These are phyloP conservation scores for Ceratobasidium sp. DNA, from an alignment of 1,284 basidiomycete genomes.

Conservation along the genomic window DNA sequence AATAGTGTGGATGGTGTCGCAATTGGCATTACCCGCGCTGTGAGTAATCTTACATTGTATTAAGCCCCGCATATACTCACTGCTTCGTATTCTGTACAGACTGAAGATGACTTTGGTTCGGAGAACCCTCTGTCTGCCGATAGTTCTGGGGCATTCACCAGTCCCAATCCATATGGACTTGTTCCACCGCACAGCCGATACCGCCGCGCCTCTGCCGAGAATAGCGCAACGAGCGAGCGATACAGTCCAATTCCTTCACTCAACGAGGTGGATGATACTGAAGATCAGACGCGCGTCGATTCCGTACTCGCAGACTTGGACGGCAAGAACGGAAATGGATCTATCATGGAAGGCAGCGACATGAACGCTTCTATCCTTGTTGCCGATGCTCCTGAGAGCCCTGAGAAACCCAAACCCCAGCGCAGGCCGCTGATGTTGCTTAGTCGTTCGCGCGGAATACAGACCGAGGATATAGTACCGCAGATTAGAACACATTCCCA, in stretches of 20 bases:
- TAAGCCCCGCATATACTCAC: background rate
- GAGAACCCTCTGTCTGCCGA: constrained; percentile 6
- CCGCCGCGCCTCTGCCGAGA: constrained; percentile 30
- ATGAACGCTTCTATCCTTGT: constrained; percentile 7
- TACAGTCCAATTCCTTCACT: constrained; percentile 58
- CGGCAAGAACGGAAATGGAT: constrained; percentile 42
- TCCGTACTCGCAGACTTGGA: background rate
- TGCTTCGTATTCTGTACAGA: constrained; percentile 5
- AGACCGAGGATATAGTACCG: constrained; percentile 66
- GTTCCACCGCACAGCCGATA: constrained; percentile 1
- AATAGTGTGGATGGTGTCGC: background rate
- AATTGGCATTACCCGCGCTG: constrained; percentile 5
- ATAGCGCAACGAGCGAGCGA: constrained; percentile 57
- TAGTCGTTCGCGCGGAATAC: constrained; percentile 73
- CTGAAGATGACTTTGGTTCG: constrained; percentile 5
- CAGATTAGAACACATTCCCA: background rate
- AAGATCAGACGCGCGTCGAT: constrained; percentile 52
- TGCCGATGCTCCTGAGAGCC: constrained; percentile 20
- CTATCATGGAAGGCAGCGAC: constrained; percentile 14
- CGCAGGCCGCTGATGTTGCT: constrained; percentile 65
- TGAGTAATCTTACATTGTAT: background rate
- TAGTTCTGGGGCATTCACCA: constrained; percentile 16
- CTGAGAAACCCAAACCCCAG: constrained; percentile 46
- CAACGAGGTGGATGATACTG: constrained; percentile 61
- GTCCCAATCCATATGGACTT: background rate